Conservation (phyloP, 495 filamentous ascomycete species). For the Daldinia decipiens region DNA sequence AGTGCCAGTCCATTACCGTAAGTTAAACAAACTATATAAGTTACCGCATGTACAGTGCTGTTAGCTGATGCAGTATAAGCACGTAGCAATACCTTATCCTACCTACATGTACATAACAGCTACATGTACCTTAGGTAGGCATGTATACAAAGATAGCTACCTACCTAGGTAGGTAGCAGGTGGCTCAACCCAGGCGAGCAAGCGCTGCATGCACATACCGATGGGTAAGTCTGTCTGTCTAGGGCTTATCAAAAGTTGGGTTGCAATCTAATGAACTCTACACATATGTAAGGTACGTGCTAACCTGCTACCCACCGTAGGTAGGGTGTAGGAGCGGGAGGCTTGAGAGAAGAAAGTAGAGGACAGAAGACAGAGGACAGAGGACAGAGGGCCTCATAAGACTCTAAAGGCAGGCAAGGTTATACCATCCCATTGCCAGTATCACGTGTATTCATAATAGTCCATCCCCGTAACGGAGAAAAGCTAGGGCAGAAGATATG, state of each 20-base stretch:
- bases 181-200: not conserved
- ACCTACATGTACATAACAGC: not conserved
- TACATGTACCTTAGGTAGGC: too few species aligned
- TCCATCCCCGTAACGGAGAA: too few species aligned
- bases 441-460: not conserved
- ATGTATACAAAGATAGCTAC: not conserved
- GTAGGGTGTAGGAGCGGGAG: constrained; percentile 9
- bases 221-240: not conserved
- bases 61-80: not conserved
- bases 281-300: constrained; percentile 37
- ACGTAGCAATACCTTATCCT: not conserved
- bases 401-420: not conserved
- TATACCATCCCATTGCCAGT: not conserved
- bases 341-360: not conserved
- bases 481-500: too few species aligned
- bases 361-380: too few species aligned
- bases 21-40: not conserved
- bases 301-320: not conserved
- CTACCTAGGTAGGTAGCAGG: too few species aligned
- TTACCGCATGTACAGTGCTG: not conserved
- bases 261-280: constrained; percentile 9
- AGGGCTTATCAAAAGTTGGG: not conserved
- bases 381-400: not conserved
- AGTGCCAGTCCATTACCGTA: constrained; percentile 16
- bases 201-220: not conserved